phyloP scores from a whole-genome alignment of 768 basidiomycete genomes.

The Mycena rebaudengoi region DNA sequence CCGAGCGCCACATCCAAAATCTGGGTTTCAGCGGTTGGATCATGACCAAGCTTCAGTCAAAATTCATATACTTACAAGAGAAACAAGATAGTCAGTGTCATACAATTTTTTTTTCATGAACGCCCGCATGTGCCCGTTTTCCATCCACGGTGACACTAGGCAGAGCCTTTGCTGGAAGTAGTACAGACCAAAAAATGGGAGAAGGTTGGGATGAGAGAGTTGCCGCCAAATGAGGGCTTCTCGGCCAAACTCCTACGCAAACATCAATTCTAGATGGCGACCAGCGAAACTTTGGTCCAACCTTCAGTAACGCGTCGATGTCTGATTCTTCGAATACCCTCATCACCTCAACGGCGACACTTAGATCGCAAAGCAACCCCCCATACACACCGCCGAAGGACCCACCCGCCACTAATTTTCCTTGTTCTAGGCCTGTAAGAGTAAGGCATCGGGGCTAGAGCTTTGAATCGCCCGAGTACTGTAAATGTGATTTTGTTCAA shows the following conservation, averaged over 20 bases:
- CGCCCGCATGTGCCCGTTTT: not conserved
- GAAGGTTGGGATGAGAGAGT: not conserved
- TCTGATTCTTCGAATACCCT: conserved; percentile 14
- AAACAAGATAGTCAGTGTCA: not conserved
- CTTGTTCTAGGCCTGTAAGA: conserved; percentile 9
- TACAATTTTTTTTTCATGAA: not conserved
- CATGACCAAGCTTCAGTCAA: no score
- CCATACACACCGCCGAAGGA: conserved; percentile 20
- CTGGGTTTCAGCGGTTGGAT: no score
- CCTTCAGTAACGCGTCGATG: conserved; percentile 11
- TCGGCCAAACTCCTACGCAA: no score
- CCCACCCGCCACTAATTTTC: conserved; percentile 9
- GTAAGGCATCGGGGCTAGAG: conserved; percentile 16
- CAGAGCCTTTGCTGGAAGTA: not conserved
- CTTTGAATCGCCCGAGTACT: conserved; percentile 9
- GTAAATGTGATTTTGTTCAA: no score
- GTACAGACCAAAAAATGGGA: not conserved
- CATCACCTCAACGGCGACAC: conserved; percentile 22
- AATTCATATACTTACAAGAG: not conserved
- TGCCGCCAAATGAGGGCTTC: no score
- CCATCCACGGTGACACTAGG: not conserved
- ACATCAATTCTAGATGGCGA: no score
- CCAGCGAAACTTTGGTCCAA: no score
- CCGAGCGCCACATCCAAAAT: no score
- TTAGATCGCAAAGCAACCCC: conserved; percentile 8